Percentiles rank a stretch among this genome's conserved stretches.
These are phyloP conservation scores for Acanthamoeba sp. DNA, from an alignment of 208 protist genomes.

Conservation along the genomic window DNA sequence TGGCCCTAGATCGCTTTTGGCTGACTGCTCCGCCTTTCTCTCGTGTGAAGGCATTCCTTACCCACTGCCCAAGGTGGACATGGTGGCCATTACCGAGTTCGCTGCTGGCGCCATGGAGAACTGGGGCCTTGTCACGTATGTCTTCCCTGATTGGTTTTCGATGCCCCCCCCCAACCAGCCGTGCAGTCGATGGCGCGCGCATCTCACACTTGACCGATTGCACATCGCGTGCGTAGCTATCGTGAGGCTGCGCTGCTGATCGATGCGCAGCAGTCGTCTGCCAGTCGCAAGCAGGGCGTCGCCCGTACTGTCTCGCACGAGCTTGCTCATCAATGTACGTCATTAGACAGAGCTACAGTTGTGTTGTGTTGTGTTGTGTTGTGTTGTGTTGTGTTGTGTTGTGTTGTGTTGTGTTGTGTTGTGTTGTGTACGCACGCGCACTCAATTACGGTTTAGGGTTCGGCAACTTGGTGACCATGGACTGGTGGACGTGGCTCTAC, in stretches of 20 bases:
- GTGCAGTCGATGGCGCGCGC: too few relatives aligned
- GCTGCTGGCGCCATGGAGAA: constrained; percentile 94
- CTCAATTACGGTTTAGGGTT: constrained; percentile 96
- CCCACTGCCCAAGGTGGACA: constrained; percentile 88
- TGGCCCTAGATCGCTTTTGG: too few relatives aligned
- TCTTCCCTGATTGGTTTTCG: constrained; percentile 77
- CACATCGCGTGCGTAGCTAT: too few relatives aligned
- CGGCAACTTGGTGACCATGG: constrained; percentile 98
- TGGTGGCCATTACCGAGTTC: constrained; percentile 73
- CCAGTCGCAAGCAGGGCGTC: constrained; percentile 72
- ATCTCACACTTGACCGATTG: too few relatives aligned
- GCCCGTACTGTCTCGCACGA: constrained; percentile 18
- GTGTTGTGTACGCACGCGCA: too few relatives aligned
- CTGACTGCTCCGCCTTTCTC: too few relatives aligned
- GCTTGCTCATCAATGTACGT: constrained; percentile 87
- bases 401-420: too few relatives aligned
- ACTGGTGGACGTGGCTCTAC: constrained; percentile 98
- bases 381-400: too few relatives aligned
- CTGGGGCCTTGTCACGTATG: constrained; percentile 11
- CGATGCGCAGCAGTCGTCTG: constrained; percentile 78
- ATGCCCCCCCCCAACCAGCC: too few relatives aligned
- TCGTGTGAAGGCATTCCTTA: constrained; percentile 79
- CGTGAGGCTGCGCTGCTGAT: constrained; percentile 91
- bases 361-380: too few relatives aligned
- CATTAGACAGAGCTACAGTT: too few relatives aligned